These are phyloP conservation scores for Trametes cubensis DNA, from an alignment of 768 basidiomycete species.

Conservation along the genomic window DNA sequence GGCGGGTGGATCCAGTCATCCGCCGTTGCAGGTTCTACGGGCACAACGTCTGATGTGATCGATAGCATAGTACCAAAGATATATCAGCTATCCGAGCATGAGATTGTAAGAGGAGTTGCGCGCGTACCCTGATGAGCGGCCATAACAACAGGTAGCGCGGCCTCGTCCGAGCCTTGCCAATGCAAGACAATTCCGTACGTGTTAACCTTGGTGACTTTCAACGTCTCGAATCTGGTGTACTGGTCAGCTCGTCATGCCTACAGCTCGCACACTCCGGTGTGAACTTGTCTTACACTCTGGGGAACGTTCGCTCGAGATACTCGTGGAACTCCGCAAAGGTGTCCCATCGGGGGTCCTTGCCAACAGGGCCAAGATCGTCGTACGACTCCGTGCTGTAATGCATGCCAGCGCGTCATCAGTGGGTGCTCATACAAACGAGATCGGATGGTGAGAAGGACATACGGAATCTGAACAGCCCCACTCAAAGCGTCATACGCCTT, in stretches of 20 bases:
- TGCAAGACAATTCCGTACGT: slow-evolving; percentile 62
- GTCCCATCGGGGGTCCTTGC: slow-evolving; percentile 49
- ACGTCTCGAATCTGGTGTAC: slow-evolving; percentile 39
- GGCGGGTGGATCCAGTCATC: slow-evolving; percentile 52
- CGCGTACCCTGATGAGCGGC: slow-evolving; percentile 55
- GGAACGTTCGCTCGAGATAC: slow-evolving; percentile 54
- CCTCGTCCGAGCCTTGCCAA: slow-evolving; percentile 54
- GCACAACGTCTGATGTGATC: slow-evolving; percentile 59
- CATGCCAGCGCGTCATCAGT: background rate
- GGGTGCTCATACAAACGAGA: background rate
- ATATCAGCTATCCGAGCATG: background rate
- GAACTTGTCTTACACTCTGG: slow-evolving; percentile 64
- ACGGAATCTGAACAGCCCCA: slow-evolving; percentile 40
- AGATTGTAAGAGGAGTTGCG: background rate
- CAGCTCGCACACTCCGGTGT: no score
- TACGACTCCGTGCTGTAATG: slow-evolving; percentile 50
- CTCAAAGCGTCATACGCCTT: slow-evolving; percentile 26
- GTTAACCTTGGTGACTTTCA: slow-evolving; percentile 59
- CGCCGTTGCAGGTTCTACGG: slow-evolving; percentile 46
- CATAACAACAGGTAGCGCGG: slow-evolving; percentile 56
- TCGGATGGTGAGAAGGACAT: slow-evolving; percentile 25
- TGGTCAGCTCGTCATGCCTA: no score
- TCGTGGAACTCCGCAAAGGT: slow-evolving; percentile 39
- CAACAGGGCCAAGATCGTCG: slow-evolving; percentile 49
- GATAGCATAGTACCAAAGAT: no score